Evolutionary conservation across 805 yeast species (phyloP).

Genomic region (Kazachstania kunashirensis): DNA sequence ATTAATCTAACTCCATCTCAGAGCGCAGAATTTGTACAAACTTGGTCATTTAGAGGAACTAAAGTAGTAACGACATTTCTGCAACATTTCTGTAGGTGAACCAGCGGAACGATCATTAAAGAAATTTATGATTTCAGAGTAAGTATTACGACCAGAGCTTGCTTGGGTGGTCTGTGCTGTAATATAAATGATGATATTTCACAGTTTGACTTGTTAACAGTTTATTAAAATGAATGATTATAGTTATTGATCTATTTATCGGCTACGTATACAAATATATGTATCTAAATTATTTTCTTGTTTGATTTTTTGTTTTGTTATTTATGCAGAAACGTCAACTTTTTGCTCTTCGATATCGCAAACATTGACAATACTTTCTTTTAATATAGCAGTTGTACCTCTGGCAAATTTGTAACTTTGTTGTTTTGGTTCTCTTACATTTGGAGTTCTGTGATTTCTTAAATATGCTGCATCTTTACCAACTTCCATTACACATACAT

Average conservation of each 20-base stretch:
- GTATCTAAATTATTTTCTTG: too few relatives aligned
- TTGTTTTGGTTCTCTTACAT: slow-evolving; percentile 73
- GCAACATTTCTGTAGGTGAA: slow-evolving; percentile 37
- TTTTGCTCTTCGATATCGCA: slow-evolving; percentile 63
- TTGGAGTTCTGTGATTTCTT: slow-evolving; percentile 87
- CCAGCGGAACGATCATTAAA: slow-evolving; percentile 34
- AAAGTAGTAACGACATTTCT: slow-evolving; percentile 26
- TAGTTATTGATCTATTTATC: too few relatives aligned
- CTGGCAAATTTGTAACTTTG: slow-evolving; percentile 75
- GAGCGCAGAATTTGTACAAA: slow-evolving; percentile 33
- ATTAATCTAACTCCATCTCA: slow-evolving; percentile 31
- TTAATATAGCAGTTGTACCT: slow-evolving; percentile 88
- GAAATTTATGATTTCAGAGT: too few relatives aligned
- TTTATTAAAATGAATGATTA: too few relatives aligned
- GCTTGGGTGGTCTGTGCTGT: too few relatives aligned
- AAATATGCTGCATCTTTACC: slow-evolving; percentile 78
- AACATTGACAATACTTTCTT: slow-evolving; percentile 52
- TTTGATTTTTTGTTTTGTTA: too few relatives aligned
- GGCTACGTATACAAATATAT: too few relatives aligned
- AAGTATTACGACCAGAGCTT: too few relatives aligned
- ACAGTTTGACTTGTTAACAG: too few relatives aligned
- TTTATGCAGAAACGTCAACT: slow-evolving; percentile 29
- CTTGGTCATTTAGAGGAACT: slow-evolving; percentile 39
- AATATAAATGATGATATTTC: too few relatives aligned
- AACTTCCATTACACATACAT: slow-evolving; percentile 90